Evolutionary conservation across 345 rosid species (phyloP), one percentile per base, ranked within the genome.

Genomic region (Aquilaria malaccensis): DNA sequence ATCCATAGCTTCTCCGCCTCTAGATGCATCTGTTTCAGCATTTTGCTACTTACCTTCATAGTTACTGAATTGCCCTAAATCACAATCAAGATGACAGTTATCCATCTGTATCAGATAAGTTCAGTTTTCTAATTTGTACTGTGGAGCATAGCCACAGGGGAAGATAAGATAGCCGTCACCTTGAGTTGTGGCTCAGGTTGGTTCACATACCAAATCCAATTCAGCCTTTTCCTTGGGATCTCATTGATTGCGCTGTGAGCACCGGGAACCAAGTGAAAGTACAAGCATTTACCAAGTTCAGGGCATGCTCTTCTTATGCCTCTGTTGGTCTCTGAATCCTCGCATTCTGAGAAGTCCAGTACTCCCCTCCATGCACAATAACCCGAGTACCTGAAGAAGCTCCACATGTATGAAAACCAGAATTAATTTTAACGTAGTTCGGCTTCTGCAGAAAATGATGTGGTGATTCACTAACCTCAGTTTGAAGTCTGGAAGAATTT

Each of bases 281-380:
- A 88, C 71, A 85, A 64, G 67, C 95, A 86, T 46, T 72, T 85
- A 22, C 92, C 96, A 52, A 86, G 81, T 29, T 83, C 82, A 10
- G 90, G 87, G 68, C 81, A 86, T 61, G 66, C 71, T 60, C 55
- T 77, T 63, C 78, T 63, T 30, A 88, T 79, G 7, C 76, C 84
- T 2, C 53, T 0, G 10, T 80, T 72, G 15, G 66, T 74, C 56
- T 83, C 87, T 2, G 81, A 79, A 64, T 73, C 65, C 74, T 83
- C 92, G 43, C 55, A 58, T 46, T 66, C 81, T 6, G 87, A 74
- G 67, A 83, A 88, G 67, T 92, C 81, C 30, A 81, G 81, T 67
- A 88, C 75, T 45, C 98, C 91, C 77, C 91, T 77, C 96, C 92
- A 86, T 13, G 95, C 93, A 67, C 89, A 86, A 14, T 83, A 92